A percentile compares a stretch with the other conserved stretches of the same genome.
phyloP scores from a whole-genome alignment of 495 filamentous ascomycete species.

The Penicillium parvum region DNA sequence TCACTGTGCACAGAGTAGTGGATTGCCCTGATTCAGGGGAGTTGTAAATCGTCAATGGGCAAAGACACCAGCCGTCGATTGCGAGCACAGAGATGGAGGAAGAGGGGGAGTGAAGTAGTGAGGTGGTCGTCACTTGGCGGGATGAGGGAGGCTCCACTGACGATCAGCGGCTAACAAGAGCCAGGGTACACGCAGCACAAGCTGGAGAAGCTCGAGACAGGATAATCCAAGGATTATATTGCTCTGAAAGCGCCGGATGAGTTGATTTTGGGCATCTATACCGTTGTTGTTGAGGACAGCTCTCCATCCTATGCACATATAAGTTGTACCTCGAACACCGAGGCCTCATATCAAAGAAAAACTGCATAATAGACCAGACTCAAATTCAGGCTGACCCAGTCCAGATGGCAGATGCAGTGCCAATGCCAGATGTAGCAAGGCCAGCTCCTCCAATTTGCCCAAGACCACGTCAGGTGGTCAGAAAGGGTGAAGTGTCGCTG shows the following conservation, averaged over 20 bases:
- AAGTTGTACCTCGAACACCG: too few relatives aligned
- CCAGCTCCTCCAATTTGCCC: slow-evolving; percentile 7
- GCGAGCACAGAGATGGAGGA: slow-evolving; percentile 13
- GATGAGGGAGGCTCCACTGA: slow-evolving; percentile 38
- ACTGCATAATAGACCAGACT: too few relatives aligned
- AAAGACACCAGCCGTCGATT: slow-evolving; percentile 9
- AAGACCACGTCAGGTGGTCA: slow-evolving; percentile 18
- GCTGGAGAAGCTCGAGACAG: slow-evolving; percentile 9
- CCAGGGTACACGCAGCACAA: slow-evolving; percentile 14
- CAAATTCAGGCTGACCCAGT: too few relatives aligned
- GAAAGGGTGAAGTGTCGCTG: slow-evolving; percentile 4
- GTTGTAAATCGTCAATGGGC: slow-evolving; percentile 13
- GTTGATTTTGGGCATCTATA: too few relatives aligned
- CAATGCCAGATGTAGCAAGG: too few relatives aligned
- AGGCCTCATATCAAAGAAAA: too few relatives aligned
- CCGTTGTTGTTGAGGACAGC: too few relatives aligned
- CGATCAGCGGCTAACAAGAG: slow-evolving; percentile 42
- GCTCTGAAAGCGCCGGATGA: too few relatives aligned
- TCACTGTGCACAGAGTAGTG: slow-evolving; percentile 10
- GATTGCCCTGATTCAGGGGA: slow-evolving; percentile 5
- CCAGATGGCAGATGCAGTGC: too few relatives aligned
- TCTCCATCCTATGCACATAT: too few relatives aligned
- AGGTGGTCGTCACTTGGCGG: slow-evolving; percentile 40
- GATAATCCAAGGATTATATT: too few relatives aligned
- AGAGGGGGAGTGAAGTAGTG: slow-evolving; percentile 20